Conservation (phyloP, 2,329 filamentous ascomycete species). For the Stachybotrys elegans region DNA sequence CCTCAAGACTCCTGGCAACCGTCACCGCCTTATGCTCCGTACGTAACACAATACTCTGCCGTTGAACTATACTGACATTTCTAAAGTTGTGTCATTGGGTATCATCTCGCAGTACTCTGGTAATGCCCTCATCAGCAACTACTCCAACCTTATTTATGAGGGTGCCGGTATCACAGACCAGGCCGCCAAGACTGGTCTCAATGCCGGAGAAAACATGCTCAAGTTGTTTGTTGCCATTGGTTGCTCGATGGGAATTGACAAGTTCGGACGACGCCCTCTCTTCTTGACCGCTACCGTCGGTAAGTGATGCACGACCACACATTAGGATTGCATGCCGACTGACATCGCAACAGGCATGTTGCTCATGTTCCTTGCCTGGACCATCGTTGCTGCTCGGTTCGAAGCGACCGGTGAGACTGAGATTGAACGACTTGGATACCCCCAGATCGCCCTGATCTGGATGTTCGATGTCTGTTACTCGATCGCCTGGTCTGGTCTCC, state of each 20-base stretch:
- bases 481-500: slow-evolving; percentile 3
- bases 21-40: slow-evolving; percentile 6
- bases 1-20: slow-evolving; percentile 7
- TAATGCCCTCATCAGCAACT: slow-evolving; percentile 8
- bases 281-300: slow-evolving; percentile 4
- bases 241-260: slow-evolving; percentile 2
- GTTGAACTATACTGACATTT: no score
- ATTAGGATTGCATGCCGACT: no score
- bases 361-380: slow-evolving; percentile 4
- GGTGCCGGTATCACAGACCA: slow-evolving; percentile 3
- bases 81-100: slow-evolving; percentile 10
- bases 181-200: slow-evolving; percentile 2
- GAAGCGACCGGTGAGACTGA: slow-evolving; percentile 2
- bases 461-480: slow-evolving; percentile 2
- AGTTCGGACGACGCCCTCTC: slow-evolving; percentile 1
- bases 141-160: slow-evolving; percentile 4
- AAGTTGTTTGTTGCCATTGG: slow-evolving; percentile 3
- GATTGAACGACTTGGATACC: slow-evolving; percentile 1
- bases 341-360: slow-evolving; percentile 1
- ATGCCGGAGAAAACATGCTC: slow-evolving; percentile 3
- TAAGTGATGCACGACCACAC: background rate
- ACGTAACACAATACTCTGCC: no score
- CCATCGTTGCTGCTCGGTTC: slow-evolving; percentile 2
- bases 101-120: slow-evolving; percentile 14
- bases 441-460: slow-evolving; percentile 3